phyloP scores from a whole-genome alignment of 1,284 basidiomycete species.

The Thecaphora thlaspeos region DNA sequence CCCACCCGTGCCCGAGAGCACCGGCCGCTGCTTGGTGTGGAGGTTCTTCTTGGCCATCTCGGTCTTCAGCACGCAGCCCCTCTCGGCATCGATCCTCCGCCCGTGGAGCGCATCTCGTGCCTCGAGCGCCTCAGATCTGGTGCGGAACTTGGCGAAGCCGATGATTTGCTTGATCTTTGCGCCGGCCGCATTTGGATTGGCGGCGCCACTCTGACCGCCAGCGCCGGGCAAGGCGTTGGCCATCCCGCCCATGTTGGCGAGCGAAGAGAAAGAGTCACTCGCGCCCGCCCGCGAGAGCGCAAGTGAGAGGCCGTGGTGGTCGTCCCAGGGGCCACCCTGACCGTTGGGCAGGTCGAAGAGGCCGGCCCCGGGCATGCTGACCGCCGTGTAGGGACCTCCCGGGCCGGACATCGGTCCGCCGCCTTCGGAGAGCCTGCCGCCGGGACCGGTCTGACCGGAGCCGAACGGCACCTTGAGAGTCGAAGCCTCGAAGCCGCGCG shows the following conservation, averaged over 20 bases:
- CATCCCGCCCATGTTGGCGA: slow-evolving; percentile 25
- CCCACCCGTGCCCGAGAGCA: slow-evolving; percentile 14
- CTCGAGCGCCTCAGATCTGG: slow-evolving; percentile 79
- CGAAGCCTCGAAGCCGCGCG: slow-evolving; percentile 90
- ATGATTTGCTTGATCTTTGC: slow-evolving; percentile 76
- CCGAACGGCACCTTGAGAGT: slow-evolving; percentile 94
- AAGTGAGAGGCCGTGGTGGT: slow-evolving; percentile 28
- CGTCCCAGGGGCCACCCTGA: slow-evolving; percentile 26
- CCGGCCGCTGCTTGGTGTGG: slow-evolving; percentile 67
- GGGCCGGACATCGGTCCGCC: slow-evolving; percentile 20
- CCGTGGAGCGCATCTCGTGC: slow-evolving; percentile 89
- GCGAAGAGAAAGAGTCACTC: slow-evolving; percentile 28
- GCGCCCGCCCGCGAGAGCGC: slow-evolving; percentile 35
- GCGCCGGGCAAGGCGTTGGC: slow-evolving; percentile 10
- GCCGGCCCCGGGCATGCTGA: slow-evolving; percentile 42
- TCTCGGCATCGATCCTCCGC: slow-evolving; percentile 86
- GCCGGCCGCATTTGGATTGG: slow-evolving; percentile 13
- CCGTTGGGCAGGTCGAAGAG: slow-evolving; percentile 21
- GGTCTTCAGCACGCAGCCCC: slow-evolving; percentile 88
- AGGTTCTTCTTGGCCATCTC: slow-evolving; percentile 99
- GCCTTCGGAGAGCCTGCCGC: slow-evolving; percentile 18
- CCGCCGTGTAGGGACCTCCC: slow-evolving; percentile 45
- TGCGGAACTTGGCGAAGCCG: slow-evolving; percentile 93
- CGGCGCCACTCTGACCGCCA: slow-evolving; percentile 7
- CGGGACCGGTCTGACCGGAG: slow-evolving; percentile 61